Evolutionary conservation across 371 early-diverging fungal species (phyloP).

Genomic region (Chytridium lagenaria): DNA sequence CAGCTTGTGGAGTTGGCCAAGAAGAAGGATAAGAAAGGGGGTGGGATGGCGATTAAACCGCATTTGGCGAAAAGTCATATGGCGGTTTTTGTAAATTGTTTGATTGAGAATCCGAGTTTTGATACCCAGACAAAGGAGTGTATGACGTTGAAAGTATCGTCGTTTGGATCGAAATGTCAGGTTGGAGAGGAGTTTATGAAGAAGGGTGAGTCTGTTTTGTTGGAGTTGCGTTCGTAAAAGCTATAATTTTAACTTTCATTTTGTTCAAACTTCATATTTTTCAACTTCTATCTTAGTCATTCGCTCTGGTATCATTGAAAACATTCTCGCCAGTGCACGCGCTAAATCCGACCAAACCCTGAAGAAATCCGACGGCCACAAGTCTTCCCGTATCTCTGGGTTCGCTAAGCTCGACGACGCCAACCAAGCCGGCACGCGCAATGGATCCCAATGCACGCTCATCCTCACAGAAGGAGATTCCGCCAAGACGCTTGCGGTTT

Average conservation of each 20-base stretch:
- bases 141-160: constrained; percentile 83
- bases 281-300: too few relatives aligned
- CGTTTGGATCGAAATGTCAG: constrained; percentile 92
- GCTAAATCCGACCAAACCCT: constrained; percentile 86
- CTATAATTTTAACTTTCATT: too few relatives aligned
- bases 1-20: constrained; percentile 76
- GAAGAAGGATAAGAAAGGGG: constrained; percentile 85
- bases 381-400: constrained; percentile 75
- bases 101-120: constrained; percentile 98
- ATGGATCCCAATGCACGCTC: constrained; percentile 89
- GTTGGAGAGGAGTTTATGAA: constrained; percentile 85
- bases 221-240: too few relatives aligned
- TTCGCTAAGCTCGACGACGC: constrained; percentile 99
- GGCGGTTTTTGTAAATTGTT: constrained; percentile 96
- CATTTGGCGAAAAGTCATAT: constrained; percentile 91
- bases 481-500: constrained; percentile 96
- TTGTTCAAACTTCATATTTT: too few relatives aligned
- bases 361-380: constrained; percentile 92
- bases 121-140: constrained; percentile 99
- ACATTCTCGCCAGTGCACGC: constrained; percentile 78
- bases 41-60: constrained; percentile 68
- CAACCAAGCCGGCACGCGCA: constrained; percentile 89
- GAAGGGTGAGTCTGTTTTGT: constrained; percentile 53
- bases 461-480: constrained; percentile 99
- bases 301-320: constrained; percentile 74